Evolutionary conservation across 192 early-diverging fungal genomes (phyloP), one percentile per base, ranked within the genome.

Genomic region (Entomortierella lignicola): DNA sequence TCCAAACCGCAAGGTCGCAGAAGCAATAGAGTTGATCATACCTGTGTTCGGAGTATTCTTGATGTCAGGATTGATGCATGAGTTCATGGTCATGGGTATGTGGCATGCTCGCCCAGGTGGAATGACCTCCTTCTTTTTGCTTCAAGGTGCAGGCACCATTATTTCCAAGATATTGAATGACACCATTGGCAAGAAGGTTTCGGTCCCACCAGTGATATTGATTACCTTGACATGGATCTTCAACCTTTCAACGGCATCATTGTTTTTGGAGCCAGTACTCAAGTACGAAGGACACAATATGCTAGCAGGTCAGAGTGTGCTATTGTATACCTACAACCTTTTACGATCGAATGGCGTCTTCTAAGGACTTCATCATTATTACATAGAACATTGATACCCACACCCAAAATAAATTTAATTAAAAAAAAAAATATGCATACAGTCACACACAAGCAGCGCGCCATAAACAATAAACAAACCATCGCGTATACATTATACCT

Each of bases 1-100:
- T 15, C 31, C 21, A 23, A 65, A 70, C 47, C 32, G 54, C 1
- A 42, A 60, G 42, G 3, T 70, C 34, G 55, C 55, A 8, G 25
- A 53, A n/a, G 50, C 34, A 2, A 25, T 60, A 15, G 75, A 79
- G 48, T 13, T 47, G 52, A 57, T 61, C n/a, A 17, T 79, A 15
- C 75, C 75, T 8, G 65, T 79, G 27, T 65, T 79, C 67, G 75
- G 67, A 15, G 75, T 79, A 32, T 79, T 79, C 26, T 50, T 79
- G 56, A 79, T 79, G 75, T 79, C 75, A 10, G 75, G 75, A 11
- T 44, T 79, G 67, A 61, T 66, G 75, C 75, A 79, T 57, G 75
- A 79, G 63, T 70, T 60, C 56, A 70, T 79, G 31, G 42, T 79
- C 30, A 23, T 65, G 25, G 55, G 54, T 17, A 65, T 69, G 75